Evolutionary conservation across 2,329 filamentous ascomycete species (phyloP).

Genomic region (Neodidymelliopsis sp.): DNA sequence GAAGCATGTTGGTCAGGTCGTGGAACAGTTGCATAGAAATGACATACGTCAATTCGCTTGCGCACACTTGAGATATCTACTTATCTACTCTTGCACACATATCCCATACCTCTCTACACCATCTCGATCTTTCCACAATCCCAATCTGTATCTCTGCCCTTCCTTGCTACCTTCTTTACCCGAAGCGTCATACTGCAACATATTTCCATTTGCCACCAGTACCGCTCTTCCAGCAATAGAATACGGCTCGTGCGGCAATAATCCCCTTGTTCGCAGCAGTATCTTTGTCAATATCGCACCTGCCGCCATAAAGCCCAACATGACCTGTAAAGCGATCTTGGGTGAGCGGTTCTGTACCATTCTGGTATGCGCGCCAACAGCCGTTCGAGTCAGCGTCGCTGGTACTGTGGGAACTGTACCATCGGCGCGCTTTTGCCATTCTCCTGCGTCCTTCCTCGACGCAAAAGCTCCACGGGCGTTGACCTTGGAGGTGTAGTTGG

Average conservation of each 20-base stretch:
- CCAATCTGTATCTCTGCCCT: background rate
- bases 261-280: background rate
- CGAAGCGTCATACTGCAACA: background rate
- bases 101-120: background rate
- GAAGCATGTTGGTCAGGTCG: too few species aligned
- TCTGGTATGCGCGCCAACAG: background rate
- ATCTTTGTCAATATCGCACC: background rate
- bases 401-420: background rate
- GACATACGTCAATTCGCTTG: too few species aligned
- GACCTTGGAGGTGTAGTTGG: background rate
- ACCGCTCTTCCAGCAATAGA: background rate
- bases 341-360: background rate
- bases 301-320: background rate
- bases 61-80: too few species aligned
- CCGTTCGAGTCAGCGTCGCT: background rate
- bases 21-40: too few species aligned
- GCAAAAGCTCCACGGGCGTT: background rate
- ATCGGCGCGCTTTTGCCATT: background rate
- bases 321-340: constrained; percentile 3
- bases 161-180: background rate
- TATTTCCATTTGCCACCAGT: background rate
- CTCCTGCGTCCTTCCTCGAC: background rate
- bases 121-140: background rate
- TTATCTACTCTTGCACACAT: background rate
- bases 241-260: background rate